phyloP scores from a whole-genome alignment of 768 basidiomycete species.

The Gautieria morchelliformis region DNA sequence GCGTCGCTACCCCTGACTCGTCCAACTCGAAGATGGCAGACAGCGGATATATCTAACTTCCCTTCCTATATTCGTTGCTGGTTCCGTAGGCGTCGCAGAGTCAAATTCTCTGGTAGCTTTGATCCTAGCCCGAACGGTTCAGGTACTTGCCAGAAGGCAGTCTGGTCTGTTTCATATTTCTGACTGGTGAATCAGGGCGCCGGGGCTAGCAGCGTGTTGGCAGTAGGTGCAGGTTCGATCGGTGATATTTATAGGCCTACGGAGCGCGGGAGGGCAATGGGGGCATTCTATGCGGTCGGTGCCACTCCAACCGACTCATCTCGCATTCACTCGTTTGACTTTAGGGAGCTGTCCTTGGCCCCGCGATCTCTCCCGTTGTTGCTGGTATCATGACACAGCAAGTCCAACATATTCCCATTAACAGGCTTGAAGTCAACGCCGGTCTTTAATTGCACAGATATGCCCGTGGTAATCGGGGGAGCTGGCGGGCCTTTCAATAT shows the following conservation, averaged over 20 bases:
- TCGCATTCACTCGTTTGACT: background rate
- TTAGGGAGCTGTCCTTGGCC: conserved; percentile 1
- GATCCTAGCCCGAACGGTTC: background rate
- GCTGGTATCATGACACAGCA: conserved; percentile 6
- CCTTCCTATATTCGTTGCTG: background rate
- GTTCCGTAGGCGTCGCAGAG: background rate
- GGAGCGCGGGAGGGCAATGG: conserved; percentile 2
- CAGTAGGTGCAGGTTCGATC: conserved; percentile 4
- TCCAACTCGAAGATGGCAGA: background rate
- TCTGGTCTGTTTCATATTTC: too few relatives aligned
- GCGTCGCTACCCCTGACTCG: too few relatives aligned
- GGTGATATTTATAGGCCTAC: conserved; percentile 5
- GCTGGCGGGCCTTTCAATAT: conserved; percentile 1
- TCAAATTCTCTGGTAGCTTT: background rate
- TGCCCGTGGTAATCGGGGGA: background rate
- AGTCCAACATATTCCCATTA: background rate
- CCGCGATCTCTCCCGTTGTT: background rate
- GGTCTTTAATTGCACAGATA: background rate
- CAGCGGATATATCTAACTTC: conserved; percentile 1
- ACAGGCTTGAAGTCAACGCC: background rate
- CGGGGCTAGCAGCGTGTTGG: conserved; percentile 2
- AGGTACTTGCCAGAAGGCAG: background rate
- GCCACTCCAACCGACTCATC: background rate
- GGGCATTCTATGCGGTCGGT: background rate
- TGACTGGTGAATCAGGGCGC: background rate